Evolutionary conservation across 192 early-diverging fungal species (phyloP).

Genomic region (Entophlyctis helioformis): DNA sequence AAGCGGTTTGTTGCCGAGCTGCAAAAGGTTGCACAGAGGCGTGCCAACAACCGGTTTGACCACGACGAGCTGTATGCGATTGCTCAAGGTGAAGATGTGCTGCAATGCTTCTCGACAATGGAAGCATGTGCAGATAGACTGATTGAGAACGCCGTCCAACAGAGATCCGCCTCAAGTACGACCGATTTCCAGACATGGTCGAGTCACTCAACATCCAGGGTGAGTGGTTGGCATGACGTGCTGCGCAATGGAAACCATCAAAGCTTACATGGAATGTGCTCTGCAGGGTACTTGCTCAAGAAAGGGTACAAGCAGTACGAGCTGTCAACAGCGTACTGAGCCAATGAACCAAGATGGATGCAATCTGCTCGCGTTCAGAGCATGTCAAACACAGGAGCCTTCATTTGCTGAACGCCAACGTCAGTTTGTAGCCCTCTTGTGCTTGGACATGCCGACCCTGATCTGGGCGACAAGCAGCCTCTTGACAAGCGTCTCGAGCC

Average conservation of each 20-base stretch:
- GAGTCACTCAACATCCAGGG: constrained; percentile 64
- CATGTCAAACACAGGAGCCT: no score
- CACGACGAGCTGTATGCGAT: constrained; percentile 49
- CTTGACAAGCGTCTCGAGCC: no score
- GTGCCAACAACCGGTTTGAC: constrained; percentile 54
- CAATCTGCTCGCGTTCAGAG: no score
- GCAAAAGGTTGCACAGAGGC: constrained; percentile 40
- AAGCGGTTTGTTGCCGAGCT: constrained; percentile 57
- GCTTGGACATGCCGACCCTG: no score
- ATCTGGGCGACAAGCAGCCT: no score
- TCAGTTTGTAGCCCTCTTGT: no score
- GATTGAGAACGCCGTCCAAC: not conserved
- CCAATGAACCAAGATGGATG: no score
- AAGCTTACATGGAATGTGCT: not conserved
- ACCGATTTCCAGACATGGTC: constrained; percentile 52
- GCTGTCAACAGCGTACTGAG: constrained; percentile 12
- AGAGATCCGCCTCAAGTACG: constrained; percentile 36
- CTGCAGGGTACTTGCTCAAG: constrained; percentile 48
- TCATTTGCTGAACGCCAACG: no score
- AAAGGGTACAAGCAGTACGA: constrained; percentile 55
- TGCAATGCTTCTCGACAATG: not conserved
- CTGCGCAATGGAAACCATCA: not conserved
- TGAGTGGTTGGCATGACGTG: no score
- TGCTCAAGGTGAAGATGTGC: constrained; percentile 23
- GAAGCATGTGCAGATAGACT: not conserved